Evolutionary conservation across 345 rosid species (phyloP).

Genomic region (Citrus maxima): DNA sequence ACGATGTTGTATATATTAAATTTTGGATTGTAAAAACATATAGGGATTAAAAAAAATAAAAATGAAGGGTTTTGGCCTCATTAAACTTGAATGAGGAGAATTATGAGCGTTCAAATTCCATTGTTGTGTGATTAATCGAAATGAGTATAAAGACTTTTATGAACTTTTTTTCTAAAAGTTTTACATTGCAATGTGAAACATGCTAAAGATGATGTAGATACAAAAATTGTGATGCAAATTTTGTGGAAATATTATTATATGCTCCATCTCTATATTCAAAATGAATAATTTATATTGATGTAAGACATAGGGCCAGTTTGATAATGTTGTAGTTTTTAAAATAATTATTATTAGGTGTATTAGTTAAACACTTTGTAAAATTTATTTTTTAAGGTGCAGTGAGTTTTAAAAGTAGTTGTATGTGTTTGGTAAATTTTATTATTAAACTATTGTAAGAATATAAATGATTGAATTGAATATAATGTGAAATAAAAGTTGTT

Average conservation of each 20-base stretch:
- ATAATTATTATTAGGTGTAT: fast-evolving
- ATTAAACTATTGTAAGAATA: too few relatives aligned
- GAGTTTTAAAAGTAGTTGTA: fast-evolving
- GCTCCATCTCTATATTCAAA: background rate
- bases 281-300: too few relatives aligned
- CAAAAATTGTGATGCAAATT: background rate
- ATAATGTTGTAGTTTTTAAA: too few relatives aligned
- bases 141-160: too few relatives aligned
- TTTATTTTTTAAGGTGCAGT: fast-evolving
- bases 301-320: fast-evolving
- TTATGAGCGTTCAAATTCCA: background rate
- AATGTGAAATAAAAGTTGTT: too few relatives aligned
- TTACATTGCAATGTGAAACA: too few relatives aligned
- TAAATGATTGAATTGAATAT: fast-evolving
- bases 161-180: background rate
- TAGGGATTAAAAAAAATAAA: too few relatives aligned
- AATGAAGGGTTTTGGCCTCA: background rate
- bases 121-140: background rate
- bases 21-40: too few relatives aligned
- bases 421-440: too few relatives aligned
- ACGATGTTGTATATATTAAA: too few relatives aligned
- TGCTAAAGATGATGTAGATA: background rate
- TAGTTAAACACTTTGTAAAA: too few relatives aligned
- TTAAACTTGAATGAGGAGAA: too few relatives aligned
- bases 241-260: fast-evolving